Evolutionary conservation across 768 basidiomycete genomes (phyloP).

Genomic region (Mycena maculata): DNA sequence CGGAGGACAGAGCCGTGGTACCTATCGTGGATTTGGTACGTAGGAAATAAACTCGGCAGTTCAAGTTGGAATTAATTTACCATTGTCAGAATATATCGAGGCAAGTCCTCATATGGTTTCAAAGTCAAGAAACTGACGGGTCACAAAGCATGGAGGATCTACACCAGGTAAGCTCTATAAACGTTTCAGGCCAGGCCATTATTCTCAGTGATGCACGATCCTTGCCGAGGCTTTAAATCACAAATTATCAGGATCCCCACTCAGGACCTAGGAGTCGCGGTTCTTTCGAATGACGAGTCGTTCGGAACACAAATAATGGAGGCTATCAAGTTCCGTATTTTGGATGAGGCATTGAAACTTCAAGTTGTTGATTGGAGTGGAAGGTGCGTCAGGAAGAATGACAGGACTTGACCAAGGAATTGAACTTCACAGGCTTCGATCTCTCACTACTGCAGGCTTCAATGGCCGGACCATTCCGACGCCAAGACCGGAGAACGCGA

Average conservation of each 20-base stretch:
- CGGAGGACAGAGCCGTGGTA: constrained; percentile 35
- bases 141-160: constrained; percentile 19
- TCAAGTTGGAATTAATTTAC: background rate
- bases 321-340: constrained; percentile 39
- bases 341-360: constrained; percentile 39
- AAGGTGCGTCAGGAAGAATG: constrained; percentile 33
- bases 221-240: constrained; percentile 35
- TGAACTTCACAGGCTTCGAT: constrained; percentile 2
- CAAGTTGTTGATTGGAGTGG: constrained; percentile 39
- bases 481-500: constrained; percentile 17
- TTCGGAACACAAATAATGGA: constrained; percentile 36
- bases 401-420: background rate
- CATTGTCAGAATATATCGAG: constrained; percentile 24
- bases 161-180: background rate
- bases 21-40: constrained; percentile 38
- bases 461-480: constrained; percentile 6
- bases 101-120: background rate
- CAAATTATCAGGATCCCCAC: constrained; percentile 39
- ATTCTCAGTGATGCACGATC: background rate
- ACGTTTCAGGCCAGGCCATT: background rate
- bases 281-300: constrained; percentile 42
- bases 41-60: background rate
- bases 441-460: background rate
- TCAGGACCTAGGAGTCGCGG: constrained; percentile 42
- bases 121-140: background rate